Evolutionary conservation across 2,329 filamentous ascomycete species (phyloP), one percentile per base, ranked within the genome.

Genomic region (Seiridium cupressi): DNA sequence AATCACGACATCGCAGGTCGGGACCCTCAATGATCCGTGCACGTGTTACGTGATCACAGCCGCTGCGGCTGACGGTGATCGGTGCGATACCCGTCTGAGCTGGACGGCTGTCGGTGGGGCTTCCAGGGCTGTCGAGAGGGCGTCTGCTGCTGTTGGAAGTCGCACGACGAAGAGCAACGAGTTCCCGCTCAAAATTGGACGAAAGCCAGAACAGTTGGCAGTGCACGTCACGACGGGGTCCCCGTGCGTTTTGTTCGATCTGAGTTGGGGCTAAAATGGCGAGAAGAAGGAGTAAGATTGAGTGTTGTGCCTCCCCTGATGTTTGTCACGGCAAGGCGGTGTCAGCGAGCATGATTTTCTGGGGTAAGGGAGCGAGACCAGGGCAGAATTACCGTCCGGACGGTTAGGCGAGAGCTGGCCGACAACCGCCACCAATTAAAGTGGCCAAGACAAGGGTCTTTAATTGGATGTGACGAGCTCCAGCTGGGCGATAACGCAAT

Each of bases 401-500:
- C 36, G 55, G 55, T 47, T 47, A 34, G 55, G 26, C 40, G 13
- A 57, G 42, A 11, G 32, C 18, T 34, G 44, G 18, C 55, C 55
- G 55, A 58, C 55, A 58, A 42, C 55, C 55, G 55, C n/a, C 46
- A 18, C 44, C 46, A 46, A 51, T 40, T 32, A 36, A 36, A 36
- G 11, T 34, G 55, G 55, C 32, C 34, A 46, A 32, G 13, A 26
- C 11, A 13, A 42, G 46, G 55, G 44, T 7, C 11, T 40, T 32
- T 49, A 9, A 58, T 58, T 58, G 55, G 55, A 36, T 58, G 38
- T 58, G 44, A 51, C 55, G 55, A 58, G 55, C 55, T 58, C 46
- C 40, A 49, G 55, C 34, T 40, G 44, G 34, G 55, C 44, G 46
- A 58, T 58, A 58, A 58, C 55, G 55, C 55, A 58, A 58, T 58